phyloP scores from a whole-genome alignment of 495 filamentous ascomycete genomes.

The Penicillium bialowiezense region DNA sequence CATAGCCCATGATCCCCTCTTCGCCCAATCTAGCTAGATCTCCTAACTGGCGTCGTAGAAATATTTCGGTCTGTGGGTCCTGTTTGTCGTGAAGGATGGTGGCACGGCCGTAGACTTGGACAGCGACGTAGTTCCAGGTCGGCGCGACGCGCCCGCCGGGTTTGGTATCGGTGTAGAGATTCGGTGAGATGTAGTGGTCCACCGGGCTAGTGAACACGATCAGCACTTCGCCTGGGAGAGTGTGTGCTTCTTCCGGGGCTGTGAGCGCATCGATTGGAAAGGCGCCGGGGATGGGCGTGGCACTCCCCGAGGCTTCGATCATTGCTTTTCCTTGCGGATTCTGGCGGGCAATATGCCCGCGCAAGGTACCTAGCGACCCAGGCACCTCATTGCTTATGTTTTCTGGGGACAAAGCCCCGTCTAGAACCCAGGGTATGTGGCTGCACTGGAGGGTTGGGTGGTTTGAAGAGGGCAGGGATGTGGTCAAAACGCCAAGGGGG shows the following conservation, averaged over 20 bases:
- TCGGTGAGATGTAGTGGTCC: slow-evolving; percentile 58
- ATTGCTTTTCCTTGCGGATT: slow-evolving; percentile 55
- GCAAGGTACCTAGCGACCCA: slow-evolving; percentile 19
- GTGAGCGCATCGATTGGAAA: neutral
- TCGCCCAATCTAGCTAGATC: slow-evolving; percentile 48
- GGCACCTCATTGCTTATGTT: neutral
- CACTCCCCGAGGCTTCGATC: slow-evolving; percentile 37
- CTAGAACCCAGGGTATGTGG: slow-evolving; percentile 51
- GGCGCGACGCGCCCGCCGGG: slow-evolving; percentile 53
- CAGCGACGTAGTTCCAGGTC: slow-evolving; percentile 62
- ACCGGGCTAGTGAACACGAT: slow-evolving; percentile 51
- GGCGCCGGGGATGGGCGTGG: neutral
- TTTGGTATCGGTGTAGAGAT: slow-evolving; percentile 59
- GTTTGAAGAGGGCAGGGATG: slow-evolving; percentile 38
- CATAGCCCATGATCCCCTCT: slow-evolving; percentile 44
- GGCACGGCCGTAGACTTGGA: slow-evolving; percentile 52
- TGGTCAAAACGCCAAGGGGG: slow-evolving; percentile 50
- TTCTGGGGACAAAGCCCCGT: slow-evolving; percentile 14
- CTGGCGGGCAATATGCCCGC: slow-evolving; percentile 48
- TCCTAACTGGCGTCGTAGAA: slow-evolving; percentile 41
- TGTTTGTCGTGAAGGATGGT: slow-evolving; percentile 44
- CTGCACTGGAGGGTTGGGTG: slow-evolving; percentile 44
- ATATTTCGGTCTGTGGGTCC: slow-evolving; percentile 31
- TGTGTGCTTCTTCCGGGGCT: neutral
- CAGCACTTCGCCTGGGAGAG: slow-evolving; percentile 33